These are phyloP conservation scores for Fusarium virguliforme DNA, from an alignment of 2,329 filamentous ascomycete genomes.

Conservation along the genomic window DNA sequence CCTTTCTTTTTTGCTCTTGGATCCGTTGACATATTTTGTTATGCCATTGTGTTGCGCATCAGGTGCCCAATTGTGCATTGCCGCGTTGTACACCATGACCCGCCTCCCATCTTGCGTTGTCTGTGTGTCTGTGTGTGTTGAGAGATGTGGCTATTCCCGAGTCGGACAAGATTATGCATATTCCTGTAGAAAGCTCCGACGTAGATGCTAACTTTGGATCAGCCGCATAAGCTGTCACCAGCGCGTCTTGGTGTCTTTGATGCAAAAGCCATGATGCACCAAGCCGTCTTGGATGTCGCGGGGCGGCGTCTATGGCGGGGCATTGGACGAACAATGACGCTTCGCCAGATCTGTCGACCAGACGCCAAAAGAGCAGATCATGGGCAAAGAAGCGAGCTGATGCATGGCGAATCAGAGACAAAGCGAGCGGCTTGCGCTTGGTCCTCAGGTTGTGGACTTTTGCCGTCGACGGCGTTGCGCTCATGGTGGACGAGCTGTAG, in stretches of 20 bases:
- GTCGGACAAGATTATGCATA: constrained; percentile 38
- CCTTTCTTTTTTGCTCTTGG: constrained; percentile 37
- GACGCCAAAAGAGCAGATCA: constrained; percentile 25
- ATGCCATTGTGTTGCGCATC: constrained; percentile 44
- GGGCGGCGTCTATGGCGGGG: constrained; percentile 37
- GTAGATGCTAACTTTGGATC: constrained; percentile 43
- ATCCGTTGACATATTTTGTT: constrained; percentile 43
- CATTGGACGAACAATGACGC: constrained; percentile 10
- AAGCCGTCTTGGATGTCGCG: constrained; percentile 27
- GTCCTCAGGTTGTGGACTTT: constrained; percentile 2
- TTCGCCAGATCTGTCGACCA: constrained; percentile 25
- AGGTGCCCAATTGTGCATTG: constrained; percentile 33
- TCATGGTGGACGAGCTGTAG: constrained; percentile 3
- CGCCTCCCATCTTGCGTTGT: constrained; percentile 14
- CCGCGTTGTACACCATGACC: constrained; percentile 17
- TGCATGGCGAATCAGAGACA: constrained; percentile 16
- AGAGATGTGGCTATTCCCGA: constrained; percentile 27
- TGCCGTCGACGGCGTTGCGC: constrained; percentile 3
- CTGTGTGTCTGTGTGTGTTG: constrained; percentile 17
- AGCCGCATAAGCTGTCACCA: constrained; percentile 32
- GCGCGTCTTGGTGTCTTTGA: constrained; percentile 34
- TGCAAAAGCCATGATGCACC: constrained; percentile 30
- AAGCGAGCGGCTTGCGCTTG: constrained; percentile 22
- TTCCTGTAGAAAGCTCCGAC: constrained; percentile 27
- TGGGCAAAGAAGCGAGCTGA: constrained; percentile 15